Evolutionary conservation across 1,284 basidiomycete genomes (phyloP).

Genomic region (Puccinia novopanici): DNA sequence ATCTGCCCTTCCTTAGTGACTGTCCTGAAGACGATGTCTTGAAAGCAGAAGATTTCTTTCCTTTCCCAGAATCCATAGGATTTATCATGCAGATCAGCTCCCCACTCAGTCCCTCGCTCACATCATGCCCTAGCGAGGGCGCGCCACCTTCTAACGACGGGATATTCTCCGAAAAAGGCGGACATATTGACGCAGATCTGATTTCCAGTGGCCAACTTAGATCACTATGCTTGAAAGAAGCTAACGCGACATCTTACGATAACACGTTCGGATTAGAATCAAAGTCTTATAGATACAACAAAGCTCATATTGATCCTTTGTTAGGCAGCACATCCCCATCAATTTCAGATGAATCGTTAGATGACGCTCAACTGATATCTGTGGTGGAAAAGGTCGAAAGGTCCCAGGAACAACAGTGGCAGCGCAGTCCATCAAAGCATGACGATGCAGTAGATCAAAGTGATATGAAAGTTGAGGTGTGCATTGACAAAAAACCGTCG

Average conservation of each 20-base stretch:
- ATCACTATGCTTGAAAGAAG: conserved; percentile 8
- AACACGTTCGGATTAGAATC: background rate
- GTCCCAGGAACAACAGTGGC: background rate
- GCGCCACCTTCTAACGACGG: too few species aligned
- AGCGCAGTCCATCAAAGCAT: background rate
- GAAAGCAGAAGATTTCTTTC: conserved; percentile 24
- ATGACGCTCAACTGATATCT: conserved; percentile 8
- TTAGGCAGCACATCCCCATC: background rate
- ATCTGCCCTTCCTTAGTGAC: background rate
- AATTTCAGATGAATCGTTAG: background rate
- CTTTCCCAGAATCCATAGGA: background rate
- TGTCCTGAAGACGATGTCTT: background rate
- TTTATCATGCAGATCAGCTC: background rate
- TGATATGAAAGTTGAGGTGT: background rate
- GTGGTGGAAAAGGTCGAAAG: conserved; percentile 13
- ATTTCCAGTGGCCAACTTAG: conserved; percentile 16
- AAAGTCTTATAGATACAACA: background rate
- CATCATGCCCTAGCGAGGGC: too few species aligned
- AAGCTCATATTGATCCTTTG: conserved; percentile 22
- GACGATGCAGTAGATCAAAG: background rate
- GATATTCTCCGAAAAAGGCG: background rate
- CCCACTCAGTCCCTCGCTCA: background rate
- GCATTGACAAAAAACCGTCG: background rate
- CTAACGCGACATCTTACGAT: background rate
- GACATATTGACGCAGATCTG: background rate